Percentiles rank a stretch among this genome's conserved stretches.
Conservation (phyloP, 176 grass and related monocot species). For the Phoenix roebelenii region DNA sequence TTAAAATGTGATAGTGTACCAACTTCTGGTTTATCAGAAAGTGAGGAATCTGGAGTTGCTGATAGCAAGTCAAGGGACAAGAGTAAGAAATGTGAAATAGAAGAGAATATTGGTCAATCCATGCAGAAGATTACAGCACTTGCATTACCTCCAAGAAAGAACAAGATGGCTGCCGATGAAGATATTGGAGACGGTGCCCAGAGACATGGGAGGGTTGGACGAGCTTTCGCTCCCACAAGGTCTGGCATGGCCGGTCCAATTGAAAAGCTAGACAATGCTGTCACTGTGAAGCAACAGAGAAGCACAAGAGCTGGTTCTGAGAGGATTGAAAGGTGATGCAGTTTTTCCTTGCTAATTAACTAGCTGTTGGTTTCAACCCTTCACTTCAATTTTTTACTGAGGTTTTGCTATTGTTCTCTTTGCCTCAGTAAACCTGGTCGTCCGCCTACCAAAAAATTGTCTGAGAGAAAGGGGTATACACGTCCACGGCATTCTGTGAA, state of each 20-base stretch:
- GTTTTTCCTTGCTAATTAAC: slow-evolving; percentile 16
- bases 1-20: slow-evolving; percentile 41
- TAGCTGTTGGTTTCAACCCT: not conserved
- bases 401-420: slow-evolving; percentile 9
- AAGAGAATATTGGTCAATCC: slow-evolving; percentile 44
- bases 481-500: slow-evolving; percentile 40
- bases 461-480: slow-evolving; percentile 55
- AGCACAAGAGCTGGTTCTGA: slow-evolving; percentile 62
- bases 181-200: slow-evolving; percentile 53
- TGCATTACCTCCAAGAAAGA: slow-evolving; percentile 65
- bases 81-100: slow-evolving; percentile 52
- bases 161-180: slow-evolving; percentile 54
- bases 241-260: slow-evolving; percentile 42
- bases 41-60: slow-evolving; percentile 54
- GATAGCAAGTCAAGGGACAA: slow-evolving; percentile 66
- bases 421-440: slow-evolving; percentile 68
- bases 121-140: slow-evolving; percentile 64
- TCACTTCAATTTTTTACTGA: no score
- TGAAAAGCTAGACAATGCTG: slow-evolving; percentile 64
- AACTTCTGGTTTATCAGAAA: slow-evolving; percentile 42
- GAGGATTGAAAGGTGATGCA: slow-evolving; percentile 62
- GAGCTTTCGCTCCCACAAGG: slow-evolving; percentile 44
- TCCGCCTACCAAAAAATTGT: slow-evolving; percentile 63
- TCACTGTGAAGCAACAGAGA: slow-evolving; percentile 56
- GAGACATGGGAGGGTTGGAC: slow-evolving; percentile 52